These are phyloP conservation scores for Asclepias syriaca DNA, from an alignment of 257 asterid species.

Conservation along the genomic window DNA sequence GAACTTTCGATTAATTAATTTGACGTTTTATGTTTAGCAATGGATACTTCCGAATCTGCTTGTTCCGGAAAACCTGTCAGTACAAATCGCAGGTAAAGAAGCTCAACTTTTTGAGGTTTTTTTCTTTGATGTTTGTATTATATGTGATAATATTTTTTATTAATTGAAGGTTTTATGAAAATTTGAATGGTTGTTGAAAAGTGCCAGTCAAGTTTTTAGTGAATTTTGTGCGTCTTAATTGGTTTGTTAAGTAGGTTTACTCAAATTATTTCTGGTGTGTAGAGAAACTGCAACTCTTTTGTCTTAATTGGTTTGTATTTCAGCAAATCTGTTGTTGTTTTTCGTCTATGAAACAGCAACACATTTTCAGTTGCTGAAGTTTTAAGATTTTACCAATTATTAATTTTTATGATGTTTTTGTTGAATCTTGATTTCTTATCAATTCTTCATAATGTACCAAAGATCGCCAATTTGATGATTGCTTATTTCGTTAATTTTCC, in stretches of 20 bases:
- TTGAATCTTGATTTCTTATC: neutral
- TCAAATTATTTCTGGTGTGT: neutral
- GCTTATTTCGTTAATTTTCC: neutral
- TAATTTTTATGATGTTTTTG: neutral
- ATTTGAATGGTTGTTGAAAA: neutral
- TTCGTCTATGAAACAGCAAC: too few relatives aligned
- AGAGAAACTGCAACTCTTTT: too few relatives aligned
- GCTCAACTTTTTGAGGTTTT: slow-evolving; percentile 4
- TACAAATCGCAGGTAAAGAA: slow-evolving; percentile 31
- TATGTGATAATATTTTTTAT: neutral
- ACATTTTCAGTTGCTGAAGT: too few relatives aligned
- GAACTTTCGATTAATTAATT: neutral
- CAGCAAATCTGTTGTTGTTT: too few relatives aligned
- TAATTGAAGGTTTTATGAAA: neutral
- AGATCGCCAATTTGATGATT: neutral
- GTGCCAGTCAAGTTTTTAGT: neutral
- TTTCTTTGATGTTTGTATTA: neutral
- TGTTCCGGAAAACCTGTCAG: slow-evolving; percentile 21
- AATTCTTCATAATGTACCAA: neutral
- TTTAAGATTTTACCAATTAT: neutral
- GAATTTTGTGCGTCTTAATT: neutral
- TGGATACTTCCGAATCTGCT: slow-evolving; percentile 56
- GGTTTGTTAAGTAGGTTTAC: neutral
- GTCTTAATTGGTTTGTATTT: too few relatives aligned
- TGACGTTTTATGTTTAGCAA: slow-evolving; percentile 25